These are phyloP conservation scores for Heteromeles arbutifolia DNA, from an alignment of 306 rosid species.

Conservation along the genomic window DNA sequence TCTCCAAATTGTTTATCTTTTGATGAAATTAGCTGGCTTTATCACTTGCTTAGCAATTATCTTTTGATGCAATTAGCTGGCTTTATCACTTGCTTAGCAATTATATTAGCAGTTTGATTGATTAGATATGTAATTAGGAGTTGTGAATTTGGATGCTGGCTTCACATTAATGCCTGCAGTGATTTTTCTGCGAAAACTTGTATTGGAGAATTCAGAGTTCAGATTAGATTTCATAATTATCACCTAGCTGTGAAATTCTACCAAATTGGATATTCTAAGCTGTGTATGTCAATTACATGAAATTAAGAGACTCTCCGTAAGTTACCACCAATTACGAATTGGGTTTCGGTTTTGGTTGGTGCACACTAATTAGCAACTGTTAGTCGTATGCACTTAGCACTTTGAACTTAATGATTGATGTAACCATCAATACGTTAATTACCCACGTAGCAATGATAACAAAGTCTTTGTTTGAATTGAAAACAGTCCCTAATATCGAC, in stretches of 20 bases:
- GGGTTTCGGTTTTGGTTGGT: background rate
- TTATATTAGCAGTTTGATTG: background rate
- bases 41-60: background rate
- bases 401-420: background rate
- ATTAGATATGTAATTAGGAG: background rate
- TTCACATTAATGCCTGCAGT: background rate
- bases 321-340: background rate
- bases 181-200: background rate
- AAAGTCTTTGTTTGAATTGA: background rate
- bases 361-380: background rate
- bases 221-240: background rate
- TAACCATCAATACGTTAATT: background rate
- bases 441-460: background rate
- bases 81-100: too few relatives aligned
- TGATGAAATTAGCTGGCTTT: background rate
- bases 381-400: background rate
- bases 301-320: background rate
- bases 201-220: background rate
- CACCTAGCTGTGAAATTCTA: background rate
- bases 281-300: background rate
- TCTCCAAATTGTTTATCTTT: background rate
- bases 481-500: background rate
- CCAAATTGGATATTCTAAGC: background rate
- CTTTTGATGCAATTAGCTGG: background rate
- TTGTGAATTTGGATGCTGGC: background rate